Conservation (phyloP, 1,284 basidiomycete species). For the Ceratobasidium sp. region DNA sequence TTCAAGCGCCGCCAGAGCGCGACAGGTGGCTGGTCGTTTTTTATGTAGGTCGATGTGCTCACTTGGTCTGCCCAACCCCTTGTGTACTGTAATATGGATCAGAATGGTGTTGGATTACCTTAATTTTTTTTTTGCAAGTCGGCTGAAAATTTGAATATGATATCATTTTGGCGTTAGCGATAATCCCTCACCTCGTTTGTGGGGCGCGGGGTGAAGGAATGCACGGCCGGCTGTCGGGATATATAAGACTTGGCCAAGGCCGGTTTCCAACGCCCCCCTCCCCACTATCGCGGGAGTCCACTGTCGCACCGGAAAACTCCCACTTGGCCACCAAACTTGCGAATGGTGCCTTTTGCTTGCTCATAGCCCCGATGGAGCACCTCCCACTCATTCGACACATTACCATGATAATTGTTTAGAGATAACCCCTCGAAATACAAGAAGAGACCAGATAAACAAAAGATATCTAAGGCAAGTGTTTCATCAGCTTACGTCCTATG, state of each 20-base stretch:
- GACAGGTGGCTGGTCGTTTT: neutral
- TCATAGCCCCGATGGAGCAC: neutral
- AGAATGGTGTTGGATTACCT: neutral
- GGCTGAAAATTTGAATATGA: neutral
- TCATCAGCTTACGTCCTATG: neutral
- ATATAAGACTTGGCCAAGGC: neutral
- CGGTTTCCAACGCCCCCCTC: neutral
- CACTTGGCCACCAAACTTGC: neutral
- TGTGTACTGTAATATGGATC: neutral
- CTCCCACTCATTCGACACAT: neutral
- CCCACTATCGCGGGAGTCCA: neutral
- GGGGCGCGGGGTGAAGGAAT: neutral
- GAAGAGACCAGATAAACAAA: slow-evolving; percentile 11
- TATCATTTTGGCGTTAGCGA: neutral
- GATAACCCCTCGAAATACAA: slow-evolving; percentile 6
- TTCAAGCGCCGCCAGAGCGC: neutral
- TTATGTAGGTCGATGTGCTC: neutral
- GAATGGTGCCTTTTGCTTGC: neutral
- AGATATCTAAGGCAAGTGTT: neutral
- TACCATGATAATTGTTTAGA: neutral
- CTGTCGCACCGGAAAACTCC: neutral
- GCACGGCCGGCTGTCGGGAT: neutral
- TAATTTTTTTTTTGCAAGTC: neutral
- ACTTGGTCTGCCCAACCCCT: neutral
- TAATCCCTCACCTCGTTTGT: neutral